Base-by-base conservation (phyloP, 495 filamentous ascomycete species). In the Hypoxylon crocopeplum region DNA sequence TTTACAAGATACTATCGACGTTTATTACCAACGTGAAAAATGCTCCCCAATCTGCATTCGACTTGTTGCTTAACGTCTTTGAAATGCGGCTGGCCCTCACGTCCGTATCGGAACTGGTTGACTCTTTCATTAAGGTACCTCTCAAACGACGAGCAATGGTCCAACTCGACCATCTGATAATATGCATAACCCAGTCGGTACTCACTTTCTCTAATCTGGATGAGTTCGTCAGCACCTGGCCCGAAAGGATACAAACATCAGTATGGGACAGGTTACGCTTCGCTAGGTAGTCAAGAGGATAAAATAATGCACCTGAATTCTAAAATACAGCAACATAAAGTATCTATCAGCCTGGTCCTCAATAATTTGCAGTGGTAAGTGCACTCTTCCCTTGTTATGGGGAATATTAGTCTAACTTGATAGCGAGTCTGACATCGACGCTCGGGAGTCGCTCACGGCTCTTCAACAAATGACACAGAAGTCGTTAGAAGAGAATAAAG, bases 341-440 rank as follows among this genome's bases (percentile, higher is more conserved):
- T 8, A 22, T 41, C 17, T 15, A 19, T 24, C 17, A 41, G 19
- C 11, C 13, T 41, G 17, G 17, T 41, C 5, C 11, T 41, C 8
- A 41, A 41, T 8, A 41, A 21, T 24, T 8, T 41, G 7, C 38
- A 41, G 10, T 41, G 38, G 38, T 41, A 24, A 12, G 38, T 41
- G 13, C 10, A 15, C 10, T n/a, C 6, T 7, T 19, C 6, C 17
- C 5, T 15, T 41, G n/a, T n/a, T n/a, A n/a, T n/a, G n/a, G n/a
- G n/a, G n/a, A n/a, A n/a, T n/a, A n/a, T n/a, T n/a, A n/a, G n/a
- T n/a, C n/a, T n/a, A n/a, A n/a, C n/a, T n/a, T n/a, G n/a, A n/a
- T n/a, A 41, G 38, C 13, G 38, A 41, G 17, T 41, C 38, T 15
- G 38, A 41, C 16, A 41, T 41, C 20, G 38, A 41, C 5, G 38